These are phyloP conservation scores for Penicillium sp. DNA, from an alignment of 2,329 filamentous ascomycete species.

Conservation along the genomic window DNA sequence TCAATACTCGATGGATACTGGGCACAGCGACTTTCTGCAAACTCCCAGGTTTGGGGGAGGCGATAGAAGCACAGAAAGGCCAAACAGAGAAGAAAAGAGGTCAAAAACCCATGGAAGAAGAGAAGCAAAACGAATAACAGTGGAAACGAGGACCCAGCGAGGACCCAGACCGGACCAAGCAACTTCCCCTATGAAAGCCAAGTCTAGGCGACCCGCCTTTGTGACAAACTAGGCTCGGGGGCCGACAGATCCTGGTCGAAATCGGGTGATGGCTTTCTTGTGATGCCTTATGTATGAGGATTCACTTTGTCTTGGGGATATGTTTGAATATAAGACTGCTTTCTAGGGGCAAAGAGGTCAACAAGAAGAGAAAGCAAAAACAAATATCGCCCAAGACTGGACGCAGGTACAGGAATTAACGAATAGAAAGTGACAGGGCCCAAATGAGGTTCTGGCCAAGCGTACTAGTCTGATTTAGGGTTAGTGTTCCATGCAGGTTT, in stretches of 20 bases:
- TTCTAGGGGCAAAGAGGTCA: background rate
- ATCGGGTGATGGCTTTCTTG: background rate
- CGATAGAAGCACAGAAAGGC: conserved; percentile 2
- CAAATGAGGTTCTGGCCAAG: conserved; percentile 15
- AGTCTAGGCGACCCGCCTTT: conserved; percentile 24
- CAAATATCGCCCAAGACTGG: background rate
- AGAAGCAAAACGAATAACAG: conserved; percentile 17
- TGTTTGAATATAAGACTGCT: too few relatives aligned
- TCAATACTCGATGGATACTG: background rate
- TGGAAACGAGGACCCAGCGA: conserved; percentile 18
- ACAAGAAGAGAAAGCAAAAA: background rate
- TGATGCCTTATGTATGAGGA: background rate
- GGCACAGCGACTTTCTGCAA: conserved; percentile 6
- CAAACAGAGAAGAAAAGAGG: background rate
- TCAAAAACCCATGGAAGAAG: background rate
- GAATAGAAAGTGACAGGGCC: conserved; percentile 14
- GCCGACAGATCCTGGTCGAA: background rate
- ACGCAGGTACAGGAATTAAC: conserved; percentile 5
- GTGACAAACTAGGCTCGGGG: conserved; percentile 16
- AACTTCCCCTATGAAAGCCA: conserved; percentile 24
- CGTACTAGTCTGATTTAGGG: conserved; percentile 5
- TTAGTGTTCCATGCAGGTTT: conserved; percentile 22
- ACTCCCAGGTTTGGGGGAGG: background rate
- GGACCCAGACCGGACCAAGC: conserved; percentile 20
- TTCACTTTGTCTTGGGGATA: too few relatives aligned